These are phyloP conservation scores for Themeda triandra DNA, from an alignment of 176 grass and related monocot species.

Conservation along the genomic window DNA sequence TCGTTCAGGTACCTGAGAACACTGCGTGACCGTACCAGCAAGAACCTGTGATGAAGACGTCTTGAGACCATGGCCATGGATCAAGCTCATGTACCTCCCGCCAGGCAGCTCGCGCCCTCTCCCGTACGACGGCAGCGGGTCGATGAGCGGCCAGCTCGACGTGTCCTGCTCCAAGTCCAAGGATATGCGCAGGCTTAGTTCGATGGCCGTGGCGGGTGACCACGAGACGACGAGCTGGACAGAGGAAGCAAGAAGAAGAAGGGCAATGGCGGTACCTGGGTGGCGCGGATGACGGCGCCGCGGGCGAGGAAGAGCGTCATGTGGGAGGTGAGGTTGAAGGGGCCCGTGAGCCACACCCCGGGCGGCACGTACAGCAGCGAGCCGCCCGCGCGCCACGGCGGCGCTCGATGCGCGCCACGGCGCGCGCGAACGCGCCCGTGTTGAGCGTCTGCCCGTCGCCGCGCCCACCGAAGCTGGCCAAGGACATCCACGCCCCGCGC, in stretches of 20 bases:
- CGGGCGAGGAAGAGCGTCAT: conserved; percentile 81
- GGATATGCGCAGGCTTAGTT: not conserved
- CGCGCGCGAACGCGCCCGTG: conserved; percentile 53
- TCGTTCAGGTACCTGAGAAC: no score
- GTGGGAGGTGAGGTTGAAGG: conserved; percentile 73
- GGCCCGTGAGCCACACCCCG: conserved; percentile 65
- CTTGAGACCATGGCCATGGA: conserved; percentile 65
- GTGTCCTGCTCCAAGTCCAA: conserved; percentile 41
- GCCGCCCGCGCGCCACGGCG: conserved; percentile 38
- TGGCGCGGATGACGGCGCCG: conserved; percentile 61
- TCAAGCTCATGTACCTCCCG: conserved; percentile 70
- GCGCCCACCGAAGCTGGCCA: conserved; percentile 51
- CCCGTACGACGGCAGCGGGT: conserved; percentile 79
- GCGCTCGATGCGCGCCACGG: conserved; percentile 48
- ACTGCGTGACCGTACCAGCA: no score
- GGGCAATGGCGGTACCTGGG: no score
- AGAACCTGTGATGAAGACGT: conserved; percentile 67
- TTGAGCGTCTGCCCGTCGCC: conserved; percentile 55
- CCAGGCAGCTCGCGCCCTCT: conserved; percentile 76
- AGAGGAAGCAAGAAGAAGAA: no score
- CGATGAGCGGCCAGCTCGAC: conserved; percentile 62
- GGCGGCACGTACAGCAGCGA: conserved; percentile 69
- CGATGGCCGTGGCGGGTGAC: no score
- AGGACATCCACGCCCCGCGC: conserved; percentile 55
- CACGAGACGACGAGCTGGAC: no score